Evolutionary conservation across 345 rosid species (phyloP).

Genomic region (Durio zibethinus): DNA sequence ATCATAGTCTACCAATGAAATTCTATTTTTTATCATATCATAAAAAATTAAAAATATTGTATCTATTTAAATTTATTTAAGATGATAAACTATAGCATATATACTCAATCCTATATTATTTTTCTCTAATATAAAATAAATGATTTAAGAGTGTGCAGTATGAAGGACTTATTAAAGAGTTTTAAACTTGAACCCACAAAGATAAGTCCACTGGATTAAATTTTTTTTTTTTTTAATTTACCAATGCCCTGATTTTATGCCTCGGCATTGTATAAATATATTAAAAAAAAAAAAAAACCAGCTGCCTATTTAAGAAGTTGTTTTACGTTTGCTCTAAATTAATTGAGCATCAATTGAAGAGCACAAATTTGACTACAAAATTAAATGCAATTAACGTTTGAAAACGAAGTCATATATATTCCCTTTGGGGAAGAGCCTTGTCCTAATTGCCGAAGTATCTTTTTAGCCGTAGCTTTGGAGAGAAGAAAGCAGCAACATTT

Average conservation of each 20-base stretch:
- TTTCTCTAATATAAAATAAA: too few species aligned
- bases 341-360: background rate
- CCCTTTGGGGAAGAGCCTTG: background rate
- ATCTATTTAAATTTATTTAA: too few species aligned
- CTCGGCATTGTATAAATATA: background rate
- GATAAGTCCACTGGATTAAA: too few species aligned
- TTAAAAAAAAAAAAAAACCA: too few species aligned
- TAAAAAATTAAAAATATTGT: too few species aligned
- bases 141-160: too few species aligned
- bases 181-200: too few species aligned
- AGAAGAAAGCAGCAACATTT: conserved; percentile 10
- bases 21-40: too few species aligned
- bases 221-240: background rate
- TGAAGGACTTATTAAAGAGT: too few species aligned
- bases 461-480: background rate
- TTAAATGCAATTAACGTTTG: background rate
- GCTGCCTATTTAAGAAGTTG: background rate
- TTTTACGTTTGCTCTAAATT: background rate
- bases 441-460: background rate
- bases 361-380: background rate
- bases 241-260: background rate
- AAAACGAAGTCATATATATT: background rate
- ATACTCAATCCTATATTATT: too few species aligned
- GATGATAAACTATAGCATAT: too few species aligned
- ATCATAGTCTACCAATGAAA: too few species aligned